phyloP scores from a whole-genome alignment of 2,329 filamentous ascomycete genomes.

The Apiospora kogelbergensis region DNA sequence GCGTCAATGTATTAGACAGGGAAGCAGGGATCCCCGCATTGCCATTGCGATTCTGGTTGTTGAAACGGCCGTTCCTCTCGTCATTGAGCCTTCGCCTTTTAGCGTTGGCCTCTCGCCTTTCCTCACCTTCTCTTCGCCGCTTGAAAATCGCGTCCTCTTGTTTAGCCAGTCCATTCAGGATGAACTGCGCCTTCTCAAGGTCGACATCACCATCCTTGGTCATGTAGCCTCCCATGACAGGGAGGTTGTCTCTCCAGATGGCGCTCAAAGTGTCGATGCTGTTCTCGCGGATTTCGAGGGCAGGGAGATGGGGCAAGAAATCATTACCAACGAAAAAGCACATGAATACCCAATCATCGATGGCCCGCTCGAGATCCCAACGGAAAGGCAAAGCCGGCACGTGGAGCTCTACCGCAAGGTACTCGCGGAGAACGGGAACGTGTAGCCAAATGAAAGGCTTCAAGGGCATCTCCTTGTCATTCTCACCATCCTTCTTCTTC shows the following conservation, averaged over 20 bases:
- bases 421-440: slow-evolving; percentile 87
- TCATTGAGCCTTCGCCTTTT: slow-evolving; percentile 77
- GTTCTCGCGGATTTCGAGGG: slow-evolving; percentile 93
- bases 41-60: slow-evolving; percentile 31
- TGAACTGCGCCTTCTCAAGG: slow-evolving; percentile 80
- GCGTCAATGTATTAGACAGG: slow-evolving; percentile 63
- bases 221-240: slow-evolving; percentile 90
- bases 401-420: slow-evolving; percentile 84
- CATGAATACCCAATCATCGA: slow-evolving; percentile 99
- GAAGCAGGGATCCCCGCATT: slow-evolving; percentile 47
- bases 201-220: slow-evolving; percentile 95
- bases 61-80: slow-evolving; percentile 36
- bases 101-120: slow-evolving; percentile 75
- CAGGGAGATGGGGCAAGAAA: slow-evolving; percentile 96
- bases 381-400: slow-evolving; percentile 80
- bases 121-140: slow-evolving; percentile 81
- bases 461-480: slow-evolving; percentile 65
- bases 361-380: slow-evolving; percentile 89
- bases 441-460: slow-evolving; percentile 99
- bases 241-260: slow-evolving; percentile 95
- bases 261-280: slow-evolving; percentile 94
- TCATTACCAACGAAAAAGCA: slow-evolving; percentile 99
- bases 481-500: slow-evolving; percentile 79
- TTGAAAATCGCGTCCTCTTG: slow-evolving; percentile 94
- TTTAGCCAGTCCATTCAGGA: slow-evolving; percentile 83